Evolutionary conservation across 2,329 filamentous ascomycete species (phyloP).

Genomic region (Verticillium nubilum): DNA sequence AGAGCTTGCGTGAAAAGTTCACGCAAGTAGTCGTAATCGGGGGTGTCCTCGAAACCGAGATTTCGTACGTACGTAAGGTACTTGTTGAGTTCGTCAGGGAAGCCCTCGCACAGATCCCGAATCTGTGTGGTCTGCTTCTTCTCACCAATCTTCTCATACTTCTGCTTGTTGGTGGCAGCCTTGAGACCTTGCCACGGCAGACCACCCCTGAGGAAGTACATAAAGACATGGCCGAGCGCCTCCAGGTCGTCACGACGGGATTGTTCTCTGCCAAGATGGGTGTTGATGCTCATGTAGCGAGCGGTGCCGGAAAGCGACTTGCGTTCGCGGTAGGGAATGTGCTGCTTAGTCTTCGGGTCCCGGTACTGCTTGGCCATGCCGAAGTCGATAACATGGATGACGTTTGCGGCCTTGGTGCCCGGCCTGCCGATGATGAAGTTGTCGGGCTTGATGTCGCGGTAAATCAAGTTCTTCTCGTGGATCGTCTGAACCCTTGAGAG

Average conservation of each 20-base stretch:
- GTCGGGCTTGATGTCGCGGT: slow-evolving; percentile 98
- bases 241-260: slow-evolving; percentile 94
- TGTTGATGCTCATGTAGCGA: slow-evolving; percentile 99
- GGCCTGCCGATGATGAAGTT: slow-evolving; percentile 97
- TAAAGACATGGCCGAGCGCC: slow-evolving; percentile 71
- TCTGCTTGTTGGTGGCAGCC: slow-evolving; percentile 81
- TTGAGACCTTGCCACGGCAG: slow-evolving; percentile 70
- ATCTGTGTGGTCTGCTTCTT: slow-evolving; percentile 98
- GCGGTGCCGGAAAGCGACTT: slow-evolving; percentile 96
- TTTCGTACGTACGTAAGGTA: slow-evolving; percentile 97
- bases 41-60: slow-evolving; percentile 95
- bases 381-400: slow-evolving; percentile 98
- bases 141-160: slow-evolving; percentile 99
- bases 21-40: slow-evolving; percentile 95
- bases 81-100: slow-evolving; percentile 96
- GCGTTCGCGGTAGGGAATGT: slow-evolving; percentile 94
- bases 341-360: slow-evolving; percentile 97
- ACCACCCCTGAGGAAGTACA: slow-evolving; percentile 68
- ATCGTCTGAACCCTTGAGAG: slow-evolving; percentile 88
- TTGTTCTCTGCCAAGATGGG: slow-evolving; percentile 92
- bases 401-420: slow-evolving; percentile 88
- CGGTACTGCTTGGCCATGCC: slow-evolving; percentile 99
- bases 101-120: slow-evolving; percentile 94
- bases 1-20: slow-evolving; percentile 95
- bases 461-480: slow-evolving; percentile 98